Percentiles rank a stretch among this genome's conserved stretches.
Evolutionary conservation across 768 basidiomycete genomes (phyloP).

Genomic region (Tricholoma sp.): DNA sequence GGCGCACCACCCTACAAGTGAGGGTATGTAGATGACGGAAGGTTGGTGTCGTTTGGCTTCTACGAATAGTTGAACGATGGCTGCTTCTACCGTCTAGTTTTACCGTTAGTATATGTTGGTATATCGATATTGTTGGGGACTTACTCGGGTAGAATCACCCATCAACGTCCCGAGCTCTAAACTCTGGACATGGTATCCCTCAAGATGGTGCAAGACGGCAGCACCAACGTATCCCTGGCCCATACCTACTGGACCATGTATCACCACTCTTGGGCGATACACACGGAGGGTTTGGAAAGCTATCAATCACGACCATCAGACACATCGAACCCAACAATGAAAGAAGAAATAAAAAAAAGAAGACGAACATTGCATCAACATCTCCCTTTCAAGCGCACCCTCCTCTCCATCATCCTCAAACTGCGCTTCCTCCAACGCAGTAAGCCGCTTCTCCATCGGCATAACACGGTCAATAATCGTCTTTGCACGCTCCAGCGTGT

Average conservation of each 20-base stretch:
- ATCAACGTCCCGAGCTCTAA: conserved; percentile 87
- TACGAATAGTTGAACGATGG: conserved; percentile 90
- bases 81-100: conserved; percentile 78
- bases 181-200: conserved; percentile 94
- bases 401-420: conserved; percentile 72
- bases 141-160: conserved; percentile 83
- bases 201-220: conserved; percentile 87
- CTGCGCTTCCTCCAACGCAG: conserved; percentile 91
- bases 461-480: conserved; percentile 65
- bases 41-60: conserved; percentile 98
- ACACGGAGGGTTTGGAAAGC: conserved; percentile 90
- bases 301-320: conserved; percentile 24
- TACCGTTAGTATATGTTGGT: no score
- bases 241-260: conserved; percentile 82
- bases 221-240: conserved; percentile 89
- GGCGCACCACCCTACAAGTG: conserved; percentile 78
- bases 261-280: conserved; percentile 80
- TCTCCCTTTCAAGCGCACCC: conserved; percentile 84
- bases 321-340: neutral
- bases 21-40: conserved; percentile 92
- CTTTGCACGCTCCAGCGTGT: conserved; percentile 68
- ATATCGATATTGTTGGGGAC: conserved; percentile 16
- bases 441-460: conserved; percentile 75
- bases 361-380: conserved; percentile 76
- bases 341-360: conserved; percentile 6